Conservation (phyloP, 176 grass and related monocot species). For the Ananas comosus region DNA sequence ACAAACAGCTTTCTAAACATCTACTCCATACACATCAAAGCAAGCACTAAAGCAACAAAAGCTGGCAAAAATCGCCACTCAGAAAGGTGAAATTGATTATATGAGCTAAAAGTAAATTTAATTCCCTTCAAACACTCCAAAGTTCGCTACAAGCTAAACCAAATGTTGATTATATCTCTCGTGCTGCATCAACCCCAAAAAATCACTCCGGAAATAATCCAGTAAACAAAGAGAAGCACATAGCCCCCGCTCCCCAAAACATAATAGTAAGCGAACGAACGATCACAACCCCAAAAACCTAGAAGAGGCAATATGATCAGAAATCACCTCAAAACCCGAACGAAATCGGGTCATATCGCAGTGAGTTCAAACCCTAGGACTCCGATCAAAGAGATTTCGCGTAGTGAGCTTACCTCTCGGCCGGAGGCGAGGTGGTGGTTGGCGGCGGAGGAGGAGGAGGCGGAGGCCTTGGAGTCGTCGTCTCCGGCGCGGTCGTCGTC, state of each 20-base stretch:
- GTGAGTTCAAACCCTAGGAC: slow-evolving; percentile 11
- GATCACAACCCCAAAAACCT: background rate
- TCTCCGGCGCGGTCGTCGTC: slow-evolving; percentile 26
- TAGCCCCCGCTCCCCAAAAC: too few relatives aligned
- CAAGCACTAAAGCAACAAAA: too few relatives aligned
- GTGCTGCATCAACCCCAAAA: too few relatives aligned
- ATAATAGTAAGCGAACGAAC: too few relatives aligned
- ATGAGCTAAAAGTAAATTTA: background rate
- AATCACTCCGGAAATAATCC: background rate
- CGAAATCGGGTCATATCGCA: background rate
- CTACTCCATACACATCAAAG: too few relatives aligned
- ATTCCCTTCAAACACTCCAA: background rate
- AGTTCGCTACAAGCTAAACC: background rate
- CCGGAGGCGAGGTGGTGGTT: slow-evolving; percentile 45
- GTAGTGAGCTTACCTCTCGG: slow-evolving; percentile 41
- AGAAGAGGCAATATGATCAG: background rate
- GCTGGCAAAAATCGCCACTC: too few relatives aligned
- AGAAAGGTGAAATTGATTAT: too few relatives aligned
- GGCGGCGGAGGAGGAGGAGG: slow-evolving; percentile 29
- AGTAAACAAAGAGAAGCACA: too few relatives aligned
- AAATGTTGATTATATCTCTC: slow-evolving; percentile 12
- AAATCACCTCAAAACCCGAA: slow-evolving; percentile 1
- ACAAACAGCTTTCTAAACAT: too few relatives aligned
- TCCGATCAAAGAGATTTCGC: background rate
- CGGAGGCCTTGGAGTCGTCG: slow-evolving; percentile 31